These are phyloP conservation scores for Penicillium sp. DNA, from an alignment of 2,329 filamentous ascomycete genomes.

Conservation along the genomic window DNA sequence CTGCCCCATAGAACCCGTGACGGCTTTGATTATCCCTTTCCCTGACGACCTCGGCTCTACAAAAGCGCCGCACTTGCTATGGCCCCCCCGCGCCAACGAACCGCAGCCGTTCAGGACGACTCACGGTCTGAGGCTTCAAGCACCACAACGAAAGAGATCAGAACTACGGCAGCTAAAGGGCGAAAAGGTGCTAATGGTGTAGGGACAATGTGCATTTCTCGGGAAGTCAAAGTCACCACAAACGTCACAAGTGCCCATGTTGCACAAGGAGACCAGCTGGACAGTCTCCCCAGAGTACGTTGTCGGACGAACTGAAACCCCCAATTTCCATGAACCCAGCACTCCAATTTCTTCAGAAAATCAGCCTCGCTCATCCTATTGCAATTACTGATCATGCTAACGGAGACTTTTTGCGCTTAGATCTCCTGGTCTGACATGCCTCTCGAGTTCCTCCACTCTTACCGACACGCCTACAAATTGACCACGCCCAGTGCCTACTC, in stretches of 20 bases:
- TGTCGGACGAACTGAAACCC: conserved; percentile 1
- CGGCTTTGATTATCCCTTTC: conserved; percentile 1
- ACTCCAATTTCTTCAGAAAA: background rate
- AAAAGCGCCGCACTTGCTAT: conserved; percentile 34
- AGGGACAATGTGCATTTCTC: conserved; percentile 15
- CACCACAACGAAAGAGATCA: conserved; percentile 45
- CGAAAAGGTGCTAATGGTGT: conserved; percentile 34
- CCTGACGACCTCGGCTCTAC: conserved; percentile 9
- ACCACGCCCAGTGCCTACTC: conserved; percentile 50
- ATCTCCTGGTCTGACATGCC: conserved; percentile 51
- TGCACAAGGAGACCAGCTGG: conserved; percentile 22
- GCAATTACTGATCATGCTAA: conserved; percentile 15
- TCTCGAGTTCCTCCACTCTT: conserved; percentile 52
- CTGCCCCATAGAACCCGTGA: background rate
- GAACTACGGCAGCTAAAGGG: conserved; percentile 36
- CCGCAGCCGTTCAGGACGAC: conserved; percentile 47
- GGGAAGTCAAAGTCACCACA: conserved; percentile 27
- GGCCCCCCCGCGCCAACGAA: conserved; percentile 53
- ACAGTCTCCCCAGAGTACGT: conserved; percentile 40
- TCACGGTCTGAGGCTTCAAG: conserved; percentile 55
- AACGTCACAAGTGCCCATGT: conserved; percentile 38
- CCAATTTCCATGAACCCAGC: background rate
- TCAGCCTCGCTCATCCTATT: background rate
- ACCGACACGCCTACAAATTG: conserved; percentile 54
- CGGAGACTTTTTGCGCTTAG: conserved; percentile 28